Percentiles rank a stretch among this genome's conserved stretches.
These are phyloP conservation scores for Xerocomus amazonicus DNA, from an alignment of 1,284 basidiomycete species.

Conservation along the genomic window DNA sequence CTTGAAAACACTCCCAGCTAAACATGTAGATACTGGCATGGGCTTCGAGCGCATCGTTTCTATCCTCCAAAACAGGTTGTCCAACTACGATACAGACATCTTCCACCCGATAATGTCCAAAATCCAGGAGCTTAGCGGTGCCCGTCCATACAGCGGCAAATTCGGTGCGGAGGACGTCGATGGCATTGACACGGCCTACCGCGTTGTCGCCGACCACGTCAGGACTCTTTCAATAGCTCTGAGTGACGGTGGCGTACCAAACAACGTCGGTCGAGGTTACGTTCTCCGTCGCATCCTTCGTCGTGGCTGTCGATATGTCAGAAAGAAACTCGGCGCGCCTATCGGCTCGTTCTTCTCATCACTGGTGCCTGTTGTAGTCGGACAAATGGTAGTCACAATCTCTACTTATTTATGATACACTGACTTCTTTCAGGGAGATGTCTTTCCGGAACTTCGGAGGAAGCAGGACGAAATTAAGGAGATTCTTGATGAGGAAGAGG, in stretches of 20 bases:
- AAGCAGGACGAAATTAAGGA: constrained; percentile 87
- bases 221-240: constrained; percentile 94
- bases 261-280: constrained; percentile 95
- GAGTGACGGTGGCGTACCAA: constrained; percentile 94
- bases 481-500: constrained; percentile 96
- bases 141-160: constrained; percentile 83
- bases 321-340: constrained; percentile 92
- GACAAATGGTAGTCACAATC: constrained; percentile 68
- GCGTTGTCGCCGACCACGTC: constrained; percentile 96
- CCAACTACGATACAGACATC: constrained; percentile 98
- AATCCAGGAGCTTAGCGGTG: constrained; percentile 89
- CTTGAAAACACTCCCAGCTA: constrained; percentile 79
- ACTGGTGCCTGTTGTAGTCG: constrained; percentile 84
- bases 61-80: constrained; percentile 84
- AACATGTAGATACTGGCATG: constrained; percentile 99
- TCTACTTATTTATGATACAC: constrained; percentile 3
- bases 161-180: constrained; percentile 92
- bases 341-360: constrained; percentile 97
- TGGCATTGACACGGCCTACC: constrained; percentile 96
- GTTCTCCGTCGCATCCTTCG: constrained; percentile 91
- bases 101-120: constrained; percentile 88
- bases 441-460: constrained; percentile 93
- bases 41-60: constrained; percentile 98
- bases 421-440: constrained; percentile 57
- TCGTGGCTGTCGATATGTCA: constrained; percentile 89